phyloP scores from a whole-genome alignment of 2,329 filamentous ascomycete genomes.

The Tolypocladium capitatum region DNA sequence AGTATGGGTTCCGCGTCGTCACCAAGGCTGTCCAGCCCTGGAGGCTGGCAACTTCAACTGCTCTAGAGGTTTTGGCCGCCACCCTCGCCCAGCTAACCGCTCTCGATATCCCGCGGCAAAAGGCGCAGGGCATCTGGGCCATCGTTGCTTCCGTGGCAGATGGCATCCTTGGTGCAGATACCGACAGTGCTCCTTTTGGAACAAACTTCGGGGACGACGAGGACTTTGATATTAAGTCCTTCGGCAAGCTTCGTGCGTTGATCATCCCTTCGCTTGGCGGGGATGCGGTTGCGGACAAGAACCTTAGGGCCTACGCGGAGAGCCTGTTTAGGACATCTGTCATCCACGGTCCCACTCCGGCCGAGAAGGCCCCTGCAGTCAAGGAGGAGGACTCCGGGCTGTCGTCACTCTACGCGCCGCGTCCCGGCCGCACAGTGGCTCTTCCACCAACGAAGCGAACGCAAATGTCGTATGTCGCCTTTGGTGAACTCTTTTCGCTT shows the following conservation, averaged over 20 bases:
- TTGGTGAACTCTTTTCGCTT: constrained; percentile 65
- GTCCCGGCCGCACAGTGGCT: constrained; percentile 60
- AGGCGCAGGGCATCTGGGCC: constrained; percentile 53
- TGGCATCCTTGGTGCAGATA: constrained; percentile 57
- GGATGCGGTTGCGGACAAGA: constrained; percentile 48
- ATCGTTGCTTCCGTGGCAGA: constrained; percentile 51
- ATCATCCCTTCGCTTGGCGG: constrained; percentile 64
- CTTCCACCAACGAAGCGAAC: constrained; percentile 50
- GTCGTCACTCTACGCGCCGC: constrained; percentile 42
- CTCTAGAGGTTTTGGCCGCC: constrained; percentile 53
- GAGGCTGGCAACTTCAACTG: constrained; percentile 63
- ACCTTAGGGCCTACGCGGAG: constrained; percentile 56
- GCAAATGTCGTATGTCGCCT: constrained; percentile 66
- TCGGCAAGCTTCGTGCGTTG: constrained; percentile 53
- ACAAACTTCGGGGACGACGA: constrained; percentile 54
- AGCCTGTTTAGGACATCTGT: constrained; percentile 73
- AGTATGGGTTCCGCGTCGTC: constrained; percentile 64
- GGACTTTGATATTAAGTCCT: constrained; percentile 65
- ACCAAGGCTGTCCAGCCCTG: constrained; percentile 64
- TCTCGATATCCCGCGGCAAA: constrained; percentile 29
- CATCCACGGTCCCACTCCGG: constrained; percentile 50
- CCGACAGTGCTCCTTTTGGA: constrained; percentile 29
- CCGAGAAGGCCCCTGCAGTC: constrained; percentile 41
- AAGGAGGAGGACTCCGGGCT: constrained; percentile 38
- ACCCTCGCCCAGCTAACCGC: constrained; percentile 48